Evolutionary conservation across 768 basidiomycete genomes (phyloP), one percentile per base, ranked within the genome.

Genomic region (Mycena vitilis): DNA sequence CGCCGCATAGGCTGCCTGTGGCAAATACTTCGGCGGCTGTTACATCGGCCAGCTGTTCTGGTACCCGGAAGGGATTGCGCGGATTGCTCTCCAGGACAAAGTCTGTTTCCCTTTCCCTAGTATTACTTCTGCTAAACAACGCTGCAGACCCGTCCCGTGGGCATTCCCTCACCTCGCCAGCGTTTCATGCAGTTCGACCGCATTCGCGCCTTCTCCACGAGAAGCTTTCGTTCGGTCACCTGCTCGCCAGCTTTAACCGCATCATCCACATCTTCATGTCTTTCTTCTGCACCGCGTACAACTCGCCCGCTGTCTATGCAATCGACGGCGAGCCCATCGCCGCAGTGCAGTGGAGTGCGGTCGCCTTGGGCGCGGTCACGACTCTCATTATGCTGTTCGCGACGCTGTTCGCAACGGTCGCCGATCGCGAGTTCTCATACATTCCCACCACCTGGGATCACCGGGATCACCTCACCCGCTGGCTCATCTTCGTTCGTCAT

Each of bases 371-470:
- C 45, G 95, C 94, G 3, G 94, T 98, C 59, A 93, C 98, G 15
- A 95, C 96, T 0, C 74, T 93, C 69, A 99, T 99, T 84, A 98
- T 97, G 95, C 94, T 98, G 62, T 83, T 88, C 70, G 98, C 97
- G 58, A 99, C 98, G 10, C 82, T n/a, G n/a, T n/a, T n/a, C n/a
- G n/a, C n/a, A n/a, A n/a, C n/a, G n/a, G n/a, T 98, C 58, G 90
- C 91, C n/a, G n/a, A n/a, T n/a, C n/a, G n/a, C 67, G 98, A 99
- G 81, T 99, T 98, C 80, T 93, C 93, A 34, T 99, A 98, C 82
- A 97, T 99, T 80, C 98, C 98, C 1, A 94, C 95, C 2, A 99
- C 95, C 18, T 99, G 97, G 98, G 97, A 97, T 80, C 98, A 98
- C 81, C 95, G 95, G 30, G 95, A 95, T 5, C 97, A 99, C 77